These are phyloP conservation scores for Scutellaria barbata DNA, from an alignment of 257 asterid genomes.

Conservation along the genomic window DNA sequence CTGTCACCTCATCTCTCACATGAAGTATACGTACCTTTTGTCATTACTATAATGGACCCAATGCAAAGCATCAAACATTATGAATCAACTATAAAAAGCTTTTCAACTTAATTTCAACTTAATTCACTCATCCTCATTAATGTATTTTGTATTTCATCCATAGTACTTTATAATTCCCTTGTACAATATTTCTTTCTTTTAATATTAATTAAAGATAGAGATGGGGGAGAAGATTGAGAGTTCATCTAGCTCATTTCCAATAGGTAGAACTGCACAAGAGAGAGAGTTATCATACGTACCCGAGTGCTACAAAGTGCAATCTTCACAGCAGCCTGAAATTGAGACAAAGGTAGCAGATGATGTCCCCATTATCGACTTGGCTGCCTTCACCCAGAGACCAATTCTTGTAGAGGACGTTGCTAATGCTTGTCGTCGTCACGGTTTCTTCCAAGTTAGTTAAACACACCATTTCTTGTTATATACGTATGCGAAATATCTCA, in stretches of 20 bases:
- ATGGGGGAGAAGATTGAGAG: slow-evolving; percentile 20
- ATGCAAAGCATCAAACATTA: background rate
- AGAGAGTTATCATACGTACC: slow-evolving; percentile 44
- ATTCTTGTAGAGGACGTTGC: slow-evolving; percentile 36
- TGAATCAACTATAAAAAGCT: background rate
- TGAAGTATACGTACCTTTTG: no score
- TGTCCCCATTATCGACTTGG: slow-evolving; percentile 43
- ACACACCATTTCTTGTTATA: no score
- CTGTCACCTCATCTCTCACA: no score
- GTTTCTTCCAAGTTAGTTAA: slow-evolving; percentile 58
- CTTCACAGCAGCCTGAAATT: slow-evolving; percentile 10
- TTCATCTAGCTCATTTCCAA: slow-evolving; percentile 31
- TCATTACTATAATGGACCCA: background rate
- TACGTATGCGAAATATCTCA: no score
- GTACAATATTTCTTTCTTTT: no score
- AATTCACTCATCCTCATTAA: no score
- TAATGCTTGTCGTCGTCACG: slow-evolving; percentile 40
- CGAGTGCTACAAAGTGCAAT: slow-evolving; percentile 40
- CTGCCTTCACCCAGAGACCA: slow-evolving; percentile 31
- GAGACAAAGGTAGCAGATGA: slow-evolving; percentile 1
- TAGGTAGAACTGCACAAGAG: slow-evolving; percentile 51
- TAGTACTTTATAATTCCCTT: no score
- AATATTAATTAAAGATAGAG: no score
- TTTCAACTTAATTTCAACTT: background rate
- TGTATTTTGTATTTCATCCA: no score